A percentile compares a stretch with the other conserved stretches of the same genome.
phyloP scores from a whole-genome alignment of 805 yeast species.

The Dipodascopsis tothii region DNA sequence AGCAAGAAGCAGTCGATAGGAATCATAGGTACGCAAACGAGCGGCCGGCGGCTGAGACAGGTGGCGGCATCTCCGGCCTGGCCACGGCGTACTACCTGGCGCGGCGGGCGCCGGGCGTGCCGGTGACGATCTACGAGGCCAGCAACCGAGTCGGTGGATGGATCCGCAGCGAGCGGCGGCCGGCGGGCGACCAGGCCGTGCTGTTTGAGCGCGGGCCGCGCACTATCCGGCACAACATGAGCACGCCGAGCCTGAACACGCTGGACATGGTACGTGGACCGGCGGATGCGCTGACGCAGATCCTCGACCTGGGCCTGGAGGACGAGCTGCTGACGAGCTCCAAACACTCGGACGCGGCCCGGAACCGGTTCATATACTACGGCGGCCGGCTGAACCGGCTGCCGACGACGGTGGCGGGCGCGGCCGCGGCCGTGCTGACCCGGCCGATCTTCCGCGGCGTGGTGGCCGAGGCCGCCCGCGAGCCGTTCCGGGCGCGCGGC shows the following conservation, averaged over 20 bases:
- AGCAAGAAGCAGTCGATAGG: too few relatives aligned
- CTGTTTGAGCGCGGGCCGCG: slow-evolving; percentile 82
- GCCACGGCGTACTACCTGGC: slow-evolving; percentile 56
- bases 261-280: slow-evolving; percentile 46
- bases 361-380: slow-evolving; percentile 18
- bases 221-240: slow-evolving; percentile 59
- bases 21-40: too few relatives aligned
- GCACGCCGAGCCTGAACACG: slow-evolving; percentile 37
- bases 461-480: slow-evolving; percentile 12
- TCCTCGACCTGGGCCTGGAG: slow-evolving; percentile 39
- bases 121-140: slow-evolving; percentile 55
- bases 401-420: slow-evolving; percentile 23
- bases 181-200: slow-evolving; percentile 23
- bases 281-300: slow-evolving; percentile 17
- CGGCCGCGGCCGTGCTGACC: slow-evolving; percentile 9
- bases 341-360: slow-evolving; percentile 48
- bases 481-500: slow-evolving; percentile 14
- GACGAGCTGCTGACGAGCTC: slow-evolving; percentile 54
- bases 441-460: slow-evolving; percentile 38
- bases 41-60: too few relatives aligned
- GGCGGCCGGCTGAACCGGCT: slow-evolving; percentile 20
- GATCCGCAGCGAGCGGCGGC: slow-evolving; percentile 40
- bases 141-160: slow-evolving; percentile 65
- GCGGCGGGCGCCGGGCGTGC: slow-evolving; percentile 21
- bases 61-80: slow-evolving; percentile 85